Evolutionary conservation across 2,329 filamentous ascomycete species (phyloP).

Genomic region (Aspergillus carbonarius): DNA sequence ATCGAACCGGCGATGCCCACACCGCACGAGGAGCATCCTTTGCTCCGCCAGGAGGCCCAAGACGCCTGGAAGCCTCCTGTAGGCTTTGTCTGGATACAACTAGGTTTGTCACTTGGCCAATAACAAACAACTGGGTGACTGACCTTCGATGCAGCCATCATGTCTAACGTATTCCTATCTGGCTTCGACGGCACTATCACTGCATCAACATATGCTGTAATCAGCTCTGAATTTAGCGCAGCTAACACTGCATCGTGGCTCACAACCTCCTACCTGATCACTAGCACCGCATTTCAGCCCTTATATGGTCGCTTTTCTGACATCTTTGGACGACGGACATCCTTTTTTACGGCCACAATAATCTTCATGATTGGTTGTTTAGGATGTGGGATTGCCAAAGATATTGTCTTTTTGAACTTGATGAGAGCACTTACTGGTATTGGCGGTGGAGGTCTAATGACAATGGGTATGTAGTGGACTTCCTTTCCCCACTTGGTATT

Average conservation of each 20-base stretch:
- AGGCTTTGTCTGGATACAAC: conserved; percentile 59
- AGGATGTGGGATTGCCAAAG: conserved; percentile 67
- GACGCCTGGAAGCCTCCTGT: conserved; percentile 49
- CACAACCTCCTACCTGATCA: conserved; percentile 66
- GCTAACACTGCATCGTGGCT: conserved; percentile 50
- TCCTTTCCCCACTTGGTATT: background rate
- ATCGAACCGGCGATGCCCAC: background rate
- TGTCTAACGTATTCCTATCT: conserved; percentile 64
- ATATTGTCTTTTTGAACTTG: conserved; percentile 68
- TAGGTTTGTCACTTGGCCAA: conserved; percentile 38
- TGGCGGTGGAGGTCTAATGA: conserved; percentile 69
- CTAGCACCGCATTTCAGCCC: conserved; percentile 67
- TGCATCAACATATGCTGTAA: conserved; percentile 44
- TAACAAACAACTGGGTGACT: background rate
- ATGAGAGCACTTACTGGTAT: conserved; percentile 70
- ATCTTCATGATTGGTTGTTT: conserved; percentile 65
- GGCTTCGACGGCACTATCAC: conserved; percentile 52
- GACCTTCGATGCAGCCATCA: conserved; percentile 48
- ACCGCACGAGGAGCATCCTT: conserved; percentile 25
- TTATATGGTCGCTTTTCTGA: conserved; percentile 72
- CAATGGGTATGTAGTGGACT: conserved; percentile 49
- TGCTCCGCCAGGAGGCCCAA: conserved; percentile 18
- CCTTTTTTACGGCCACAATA: conserved; percentile 63
- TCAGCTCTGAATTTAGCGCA: conserved; percentile 51
- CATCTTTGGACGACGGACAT: conserved; percentile 59